Percentiles rank a stretch among this genome's conserved stretches.
Conservation (phyloP, 371 early-diverging fungal genomes). For the Zopfochytrium polystomum region DNA sequence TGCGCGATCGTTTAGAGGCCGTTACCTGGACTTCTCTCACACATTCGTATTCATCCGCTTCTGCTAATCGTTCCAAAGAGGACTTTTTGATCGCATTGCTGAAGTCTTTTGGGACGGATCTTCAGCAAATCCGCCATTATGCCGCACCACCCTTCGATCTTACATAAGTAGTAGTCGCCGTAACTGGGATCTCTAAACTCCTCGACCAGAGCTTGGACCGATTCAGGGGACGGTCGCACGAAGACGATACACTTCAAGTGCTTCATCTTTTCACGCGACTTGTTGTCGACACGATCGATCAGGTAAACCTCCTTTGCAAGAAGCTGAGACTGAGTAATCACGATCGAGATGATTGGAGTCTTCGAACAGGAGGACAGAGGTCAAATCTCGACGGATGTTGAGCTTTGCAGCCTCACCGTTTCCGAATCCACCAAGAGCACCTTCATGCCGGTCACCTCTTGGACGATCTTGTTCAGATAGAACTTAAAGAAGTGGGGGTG, state of each 20-base stretch:
- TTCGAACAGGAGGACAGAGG: constrained; percentile 30
- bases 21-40: constrained; percentile 87
- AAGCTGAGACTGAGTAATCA: constrained; percentile 84
- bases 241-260: constrained; percentile 93
- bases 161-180: constrained; percentile 91
- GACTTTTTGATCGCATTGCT: constrained; percentile 86
- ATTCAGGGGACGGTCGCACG: constrained; percentile 78
- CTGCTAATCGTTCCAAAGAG: constrained; percentile 87
- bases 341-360: constrained; percentile 89
- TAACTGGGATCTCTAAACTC: constrained; percentile 89
- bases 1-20: neutral
- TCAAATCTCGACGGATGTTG: neutral
- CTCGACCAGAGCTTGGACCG: constrained; percentile 77
- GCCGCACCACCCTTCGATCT: constrained; percentile 67
- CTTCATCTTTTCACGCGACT: constrained; percentile 80
- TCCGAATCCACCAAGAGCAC: constrained; percentile 88
- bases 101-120: constrained; percentile 83
- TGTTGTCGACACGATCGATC: constrained; percentile 87
- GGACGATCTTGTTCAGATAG: constrained; percentile 88
- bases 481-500: neutral
- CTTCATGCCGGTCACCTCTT: constrained; percentile 92
- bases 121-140: constrained; percentile 72
- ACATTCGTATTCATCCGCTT: constrained; percentile 90
- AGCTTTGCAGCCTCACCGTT: constrained; percentile 62
- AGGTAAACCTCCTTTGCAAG: constrained; percentile 89